phyloP scores from a whole-genome alignment of 139 green algal genomes.

The Chlorella sp. region DNA sequence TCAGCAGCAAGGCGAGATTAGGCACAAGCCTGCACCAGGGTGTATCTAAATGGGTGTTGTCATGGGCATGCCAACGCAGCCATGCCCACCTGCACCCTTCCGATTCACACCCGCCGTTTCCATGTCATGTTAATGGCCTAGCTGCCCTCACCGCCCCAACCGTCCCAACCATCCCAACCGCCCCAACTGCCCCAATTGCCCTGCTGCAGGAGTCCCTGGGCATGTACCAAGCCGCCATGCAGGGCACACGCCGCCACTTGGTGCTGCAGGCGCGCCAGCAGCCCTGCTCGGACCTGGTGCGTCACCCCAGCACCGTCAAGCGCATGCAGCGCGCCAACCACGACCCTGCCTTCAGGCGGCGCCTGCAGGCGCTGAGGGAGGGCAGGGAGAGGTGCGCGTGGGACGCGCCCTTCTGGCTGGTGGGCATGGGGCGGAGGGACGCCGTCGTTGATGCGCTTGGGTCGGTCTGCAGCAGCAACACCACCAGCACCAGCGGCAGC shows the following conservation, averaged over 20 bases:
- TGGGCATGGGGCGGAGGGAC: no score
- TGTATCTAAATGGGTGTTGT: no score
- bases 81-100: no score
- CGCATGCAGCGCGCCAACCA: not conserved
- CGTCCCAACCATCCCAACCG: not conserved
- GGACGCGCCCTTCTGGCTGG: not conserved
- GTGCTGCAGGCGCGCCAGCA: not conserved
- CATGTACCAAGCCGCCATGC: conserved; percentile 52
- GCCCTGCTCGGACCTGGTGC: not conserved
- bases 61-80: no score
- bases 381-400: not conserved
- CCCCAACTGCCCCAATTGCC: not conserved
- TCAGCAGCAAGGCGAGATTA: no score
- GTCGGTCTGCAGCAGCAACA: not conserved
- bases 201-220: conserved; percentile 20
- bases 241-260: conserved; percentile 29
- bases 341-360: not conserved
- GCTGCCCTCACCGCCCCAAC: not conserved
- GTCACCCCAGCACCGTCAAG: no score
- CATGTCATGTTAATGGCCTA: not conserved
- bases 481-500: not conserved
- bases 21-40: no score
- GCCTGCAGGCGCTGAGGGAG: not conserved
- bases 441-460: no score
- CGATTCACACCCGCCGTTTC: not conserved